A percentile compares a stretch with the other conserved stretches of the same genome.
Conservation (phyloP, 352 stramenopile genomes). For the Thalassiosira exigua region DNA sequence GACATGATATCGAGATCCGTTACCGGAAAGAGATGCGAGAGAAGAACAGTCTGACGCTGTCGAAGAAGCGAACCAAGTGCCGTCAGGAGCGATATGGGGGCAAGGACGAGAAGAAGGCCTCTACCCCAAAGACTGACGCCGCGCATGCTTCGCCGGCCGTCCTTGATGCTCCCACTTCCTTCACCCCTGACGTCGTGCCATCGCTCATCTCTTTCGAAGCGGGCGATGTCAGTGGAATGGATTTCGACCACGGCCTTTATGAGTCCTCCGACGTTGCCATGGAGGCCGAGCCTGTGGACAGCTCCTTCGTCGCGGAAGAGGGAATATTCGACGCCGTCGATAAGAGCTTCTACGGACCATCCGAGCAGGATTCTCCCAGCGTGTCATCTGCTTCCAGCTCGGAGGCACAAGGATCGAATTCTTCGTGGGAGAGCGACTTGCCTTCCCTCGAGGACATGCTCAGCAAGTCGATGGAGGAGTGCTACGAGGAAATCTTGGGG, state of each 20-base stretch:
- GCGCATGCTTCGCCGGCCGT: background rate
- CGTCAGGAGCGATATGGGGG: background rate
- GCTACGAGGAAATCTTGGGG: conserved; percentile 10
- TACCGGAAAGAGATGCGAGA: conserved; percentile 18
- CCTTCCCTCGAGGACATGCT: conserved; percentile 4
- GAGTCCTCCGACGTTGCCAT: background rate
- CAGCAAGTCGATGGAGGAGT: background rate
- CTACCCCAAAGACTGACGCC: background rate
- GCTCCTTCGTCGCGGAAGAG: background rate
- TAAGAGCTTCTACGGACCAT: background rate
- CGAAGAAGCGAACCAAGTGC: conserved; percentile 12
- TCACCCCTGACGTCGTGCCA: background rate
- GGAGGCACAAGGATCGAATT: background rate
- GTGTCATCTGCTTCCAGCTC: background rate
- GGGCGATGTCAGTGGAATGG: background rate
- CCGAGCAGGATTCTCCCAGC: background rate
- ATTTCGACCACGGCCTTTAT: background rate
- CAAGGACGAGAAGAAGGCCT: background rate
- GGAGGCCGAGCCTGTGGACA: background rate
- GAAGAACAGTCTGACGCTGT: conserved; percentile 4
- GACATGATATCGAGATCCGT: conserved; percentile 21
- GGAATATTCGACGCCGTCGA: background rate
- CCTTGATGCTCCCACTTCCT: background rate
- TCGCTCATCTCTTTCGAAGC: background rate
- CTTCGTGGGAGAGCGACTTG: conserved; percentile 1